Evolutionary conservation across 176 grass and related monocot genomes (phyloP).

Genomic region (Panicum miliaceum): DNA sequence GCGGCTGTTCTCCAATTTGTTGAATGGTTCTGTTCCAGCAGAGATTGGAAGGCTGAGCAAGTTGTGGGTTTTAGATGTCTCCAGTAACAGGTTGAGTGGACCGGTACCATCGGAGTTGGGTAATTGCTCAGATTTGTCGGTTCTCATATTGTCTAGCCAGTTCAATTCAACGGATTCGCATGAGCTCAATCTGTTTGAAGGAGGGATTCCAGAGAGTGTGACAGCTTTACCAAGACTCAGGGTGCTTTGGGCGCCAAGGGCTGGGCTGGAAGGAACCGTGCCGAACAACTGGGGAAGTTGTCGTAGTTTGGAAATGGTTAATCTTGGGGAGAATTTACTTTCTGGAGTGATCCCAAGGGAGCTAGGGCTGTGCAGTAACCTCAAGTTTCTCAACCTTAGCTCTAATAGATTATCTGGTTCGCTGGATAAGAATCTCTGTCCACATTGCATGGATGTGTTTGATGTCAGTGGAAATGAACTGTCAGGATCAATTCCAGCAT

Average conservation of each 20-base stretch:
- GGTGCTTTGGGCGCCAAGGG: constrained; percentile 59
- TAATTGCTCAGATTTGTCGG: constrained; percentile 62
- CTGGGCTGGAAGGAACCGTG: constrained; percentile 40
- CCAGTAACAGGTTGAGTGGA: constrained; percentile 73
- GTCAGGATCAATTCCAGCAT: constrained; percentile 61
- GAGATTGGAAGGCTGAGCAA: constrained; percentile 69
- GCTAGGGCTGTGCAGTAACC: constrained; percentile 54
- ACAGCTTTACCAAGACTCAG: constrained; percentile 54
- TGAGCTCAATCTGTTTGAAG: constrained; percentile 72
- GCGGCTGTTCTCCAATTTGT: constrained; percentile 68
- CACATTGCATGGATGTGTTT: constrained; percentile 57
- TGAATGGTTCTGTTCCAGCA: constrained; percentile 69
- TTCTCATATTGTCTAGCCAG: constrained; percentile 66
- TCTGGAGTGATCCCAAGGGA: constrained; percentile 51
- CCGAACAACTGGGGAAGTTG: constrained; percentile 65
- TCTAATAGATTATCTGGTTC: constrained; percentile 59
- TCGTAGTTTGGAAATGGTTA: constrained; percentile 57
- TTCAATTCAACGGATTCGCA: constrained; percentile 42
- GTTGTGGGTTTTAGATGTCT: constrained; percentile 74
- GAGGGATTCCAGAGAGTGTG: constrained; percentile 54
- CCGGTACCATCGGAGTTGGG: constrained; percentile 64
- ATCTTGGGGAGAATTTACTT: constrained; percentile 56
- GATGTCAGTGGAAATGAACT: constrained; percentile 65
- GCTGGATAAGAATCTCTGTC: constrained; percentile 47
- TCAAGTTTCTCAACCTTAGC: constrained; percentile 67